Evolutionary conservation across 2,329 filamentous ascomycete genomes (phyloP), one percentile per base, ranked within the genome.

Genomic region (Botrytis fragariae): DNA sequence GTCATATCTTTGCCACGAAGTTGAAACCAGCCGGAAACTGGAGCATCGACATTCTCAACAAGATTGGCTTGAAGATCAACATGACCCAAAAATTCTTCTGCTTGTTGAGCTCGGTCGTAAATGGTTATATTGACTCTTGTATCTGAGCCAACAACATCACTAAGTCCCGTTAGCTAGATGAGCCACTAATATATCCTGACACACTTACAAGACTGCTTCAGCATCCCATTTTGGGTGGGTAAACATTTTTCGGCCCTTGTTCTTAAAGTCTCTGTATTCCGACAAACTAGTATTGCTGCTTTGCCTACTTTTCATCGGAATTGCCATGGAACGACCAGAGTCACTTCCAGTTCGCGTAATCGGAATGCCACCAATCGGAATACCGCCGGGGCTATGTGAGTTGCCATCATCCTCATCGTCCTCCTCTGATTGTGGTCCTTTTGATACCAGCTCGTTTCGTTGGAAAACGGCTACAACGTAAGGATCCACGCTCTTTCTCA

Each of bases 381-480:
- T 54, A 25, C 65, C 48, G 16, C 65, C 48, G 77, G 87, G 88
- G 79, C 83, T 83, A 79, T 82, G 86, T 79, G 87, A 87, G 37
- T 84, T 80, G 72, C 91, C 89, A 62, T 90, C 89, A 51, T 89
- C 87, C 62, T 92, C 91, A 45, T 87, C 85, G 37, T 87, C 83
- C 51, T 87, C 88, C 73, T 89, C 87, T 72, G 85, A 85, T 76
- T 91, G 89, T 20, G 95, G 93, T 3, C 94, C 94, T 72, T 93
- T 92, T 1, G 96, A 98, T 72, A 99, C 97, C 78, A 97, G 92
- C 82, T 99, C 96, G 80, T 95, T 97, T 82, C 94, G 93, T 82
- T 99, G 96, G 80, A 98, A 99, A 39, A 98, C 95, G 74, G 93
- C 97, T 18, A 99, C 94, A 70, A 98, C 93, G 79, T 99, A 99